Percentiles rank a stretch among this genome's conserved stretches.
Conservation (phyloP, 106 monocot species). For the Dactylorhiza incarnata region DNA sequence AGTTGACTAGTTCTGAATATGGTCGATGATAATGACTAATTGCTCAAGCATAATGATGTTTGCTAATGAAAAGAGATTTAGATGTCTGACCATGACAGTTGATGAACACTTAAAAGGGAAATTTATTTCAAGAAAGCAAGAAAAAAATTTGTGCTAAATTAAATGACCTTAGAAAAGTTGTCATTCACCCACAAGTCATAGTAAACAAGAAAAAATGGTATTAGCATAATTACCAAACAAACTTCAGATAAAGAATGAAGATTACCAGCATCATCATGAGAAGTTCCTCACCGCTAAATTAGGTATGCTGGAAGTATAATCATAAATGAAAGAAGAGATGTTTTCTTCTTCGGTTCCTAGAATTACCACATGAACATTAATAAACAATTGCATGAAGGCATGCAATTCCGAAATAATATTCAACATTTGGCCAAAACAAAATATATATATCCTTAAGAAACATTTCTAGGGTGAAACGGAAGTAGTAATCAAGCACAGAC, state of each 20-base stretch:
- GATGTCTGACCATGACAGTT: neutral
- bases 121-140: neutral
- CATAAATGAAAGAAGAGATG: slow-evolving; percentile 53
- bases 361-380: slow-evolving; percentile 16
- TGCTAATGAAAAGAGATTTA: neutral
- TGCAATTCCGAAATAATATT: neutral
- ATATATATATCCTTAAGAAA: neutral
- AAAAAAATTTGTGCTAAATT: neutral
- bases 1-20: too few relatives aligned
- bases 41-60: neutral
- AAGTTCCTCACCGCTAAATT: slow-evolving; percentile 74
- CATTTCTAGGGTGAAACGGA: neutral
- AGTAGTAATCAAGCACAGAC: slow-evolving; percentile 1
- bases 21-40: neutral
- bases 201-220: neutral
- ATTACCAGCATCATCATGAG: slow-evolving; percentile 36
- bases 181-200: neutral
- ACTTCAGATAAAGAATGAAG: slow-evolving; percentile 11
- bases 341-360: slow-evolving; percentile 29
- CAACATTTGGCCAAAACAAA: neutral
- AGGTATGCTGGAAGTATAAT: slow-evolving; percentile 60
- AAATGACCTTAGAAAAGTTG: neutral
- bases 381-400: slow-evolving; percentile 4
- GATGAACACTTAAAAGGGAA: neutral
- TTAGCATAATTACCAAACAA: neutral